phyloP scores from a whole-genome alignment of 2,329 filamentous ascomycete genomes.

The Fusarium redolens region DNA sequence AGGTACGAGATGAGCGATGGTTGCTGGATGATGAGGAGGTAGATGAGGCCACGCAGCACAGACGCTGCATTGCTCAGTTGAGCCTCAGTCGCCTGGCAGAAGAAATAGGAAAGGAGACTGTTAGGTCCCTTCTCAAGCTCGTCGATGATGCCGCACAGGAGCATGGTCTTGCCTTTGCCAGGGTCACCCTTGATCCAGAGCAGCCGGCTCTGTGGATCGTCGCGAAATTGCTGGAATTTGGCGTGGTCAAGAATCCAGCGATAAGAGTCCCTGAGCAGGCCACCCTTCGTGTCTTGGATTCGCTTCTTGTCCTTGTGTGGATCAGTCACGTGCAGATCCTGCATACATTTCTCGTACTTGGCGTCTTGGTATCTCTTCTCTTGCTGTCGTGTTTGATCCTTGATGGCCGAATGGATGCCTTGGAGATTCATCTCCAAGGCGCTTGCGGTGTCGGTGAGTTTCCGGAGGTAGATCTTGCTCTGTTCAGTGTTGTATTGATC shows the following conservation, averaged over 20 bases:
- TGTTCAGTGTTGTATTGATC: conserved; percentile 1
- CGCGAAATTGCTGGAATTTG: conserved; percentile 33
- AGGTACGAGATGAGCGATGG: no score
- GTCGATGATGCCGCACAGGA: conserved; percentile 52
- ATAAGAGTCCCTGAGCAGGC: conserved; percentile 48
- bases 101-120: no score
- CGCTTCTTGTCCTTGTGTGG: conserved; percentile 50
- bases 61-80: no score
- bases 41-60: no score
- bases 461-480: neutral
- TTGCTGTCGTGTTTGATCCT: neutral
- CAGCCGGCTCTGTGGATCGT: conserved; percentile 30
- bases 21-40: no score
- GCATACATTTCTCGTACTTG: conserved; percentile 31
- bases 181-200: conserved; percentile 30
- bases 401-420: neutral
- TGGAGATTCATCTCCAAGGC: neutral
- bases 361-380: neutral
- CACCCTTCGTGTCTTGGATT: conserved; percentile 52
- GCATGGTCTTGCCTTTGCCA: conserved; percentile 59
- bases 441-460: neutral
- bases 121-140: no score
- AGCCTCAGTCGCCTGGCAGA: no score
- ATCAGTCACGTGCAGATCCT: conserved; percentile 45
- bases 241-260: conserved; percentile 50